Evolutionary conservation across 257 asterid genomes (phyloP).

Genomic region (Eucommia ulmoides): DNA sequence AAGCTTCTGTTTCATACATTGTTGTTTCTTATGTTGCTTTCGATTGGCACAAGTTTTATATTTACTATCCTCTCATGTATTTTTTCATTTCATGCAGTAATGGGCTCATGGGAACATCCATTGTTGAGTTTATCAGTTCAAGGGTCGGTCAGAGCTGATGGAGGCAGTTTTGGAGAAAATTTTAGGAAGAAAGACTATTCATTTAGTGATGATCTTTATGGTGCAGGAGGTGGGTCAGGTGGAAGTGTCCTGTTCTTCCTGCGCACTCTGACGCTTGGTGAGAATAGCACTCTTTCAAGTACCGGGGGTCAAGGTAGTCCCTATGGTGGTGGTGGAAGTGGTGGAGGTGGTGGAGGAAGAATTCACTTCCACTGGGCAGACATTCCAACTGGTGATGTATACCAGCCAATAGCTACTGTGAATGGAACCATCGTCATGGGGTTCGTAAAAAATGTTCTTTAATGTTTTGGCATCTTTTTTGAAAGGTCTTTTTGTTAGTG

Average conservation of each 20-base stretch:
- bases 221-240: conserved; percentile 99
- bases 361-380: conserved; percentile 95
- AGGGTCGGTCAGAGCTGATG: conserved; percentile 81
- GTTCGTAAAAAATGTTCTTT: conserved; percentile 27
- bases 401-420: conserved; percentile 74
- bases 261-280: conserved; percentile 43
- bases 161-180: conserved; percentile 37
- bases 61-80: background rate
- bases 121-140: conserved; percentile 42
- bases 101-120: conserved; percentile 90
- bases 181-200: conserved; percentile 17
- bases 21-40: background rate
- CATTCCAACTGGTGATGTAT: conserved; percentile 85
- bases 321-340: conserved; percentile 83
- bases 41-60: background rate
- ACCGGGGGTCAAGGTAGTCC: conserved; percentile 76
- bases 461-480: conserved; percentile 33
- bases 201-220: conserved; percentile 15
- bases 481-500: too few species aligned
- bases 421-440: conserved; percentile 70
- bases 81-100: conserved; percentile 44
- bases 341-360: conserved; percentile 99
- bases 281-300: conserved; percentile 61
- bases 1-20: too few species aligned
- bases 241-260: conserved; percentile 81